These are phyloP conservation scores for Globisporangium okanoganense DNA, from an alignment of 352 stramenopile genomes.

Conservation along the genomic window DNA sequence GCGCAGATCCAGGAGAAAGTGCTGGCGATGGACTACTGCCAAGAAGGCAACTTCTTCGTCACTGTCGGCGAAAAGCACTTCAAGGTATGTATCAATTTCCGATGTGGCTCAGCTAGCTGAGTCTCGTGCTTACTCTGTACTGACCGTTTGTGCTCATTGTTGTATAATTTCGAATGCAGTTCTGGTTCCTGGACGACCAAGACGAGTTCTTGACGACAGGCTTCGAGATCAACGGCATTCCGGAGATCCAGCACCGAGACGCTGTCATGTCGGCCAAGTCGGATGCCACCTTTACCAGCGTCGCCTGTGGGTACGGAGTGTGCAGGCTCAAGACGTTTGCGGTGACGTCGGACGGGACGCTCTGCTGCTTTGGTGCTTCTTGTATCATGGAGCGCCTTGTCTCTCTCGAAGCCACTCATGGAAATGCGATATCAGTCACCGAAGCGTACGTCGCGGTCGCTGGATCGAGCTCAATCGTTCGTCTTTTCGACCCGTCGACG, in stretches of 20 bases:
- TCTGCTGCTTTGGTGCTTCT: conserved; percentile 74
- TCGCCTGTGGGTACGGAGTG: conserved; percentile 51
- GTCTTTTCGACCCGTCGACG: conserved; percentile 68
- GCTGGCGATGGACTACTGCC: conserved; percentile 61
- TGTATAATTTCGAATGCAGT: conserved; percentile 31
- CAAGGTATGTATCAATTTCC: conserved; percentile 30
- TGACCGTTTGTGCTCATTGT: neutral
- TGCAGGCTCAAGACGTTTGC: conserved; percentile 71
- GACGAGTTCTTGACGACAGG: conserved; percentile 52
- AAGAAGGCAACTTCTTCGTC: conserved; percentile 75
- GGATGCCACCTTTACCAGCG: conserved; percentile 64
- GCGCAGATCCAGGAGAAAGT: conserved; percentile 68
- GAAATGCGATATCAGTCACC: conserved; percentile 73
- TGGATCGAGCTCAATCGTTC: conserved; percentile 57
- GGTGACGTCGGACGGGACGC: conserved; percentile 60
- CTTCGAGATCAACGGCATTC: conserved; percentile 43
- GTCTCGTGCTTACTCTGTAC: too few species aligned
- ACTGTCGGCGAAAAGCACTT: conserved; percentile 79
- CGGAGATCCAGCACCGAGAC: conserved; percentile 55
- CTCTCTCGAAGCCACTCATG: conserved; percentile 53
- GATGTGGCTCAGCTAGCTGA: neutral
- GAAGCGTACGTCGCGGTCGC: conserved; percentile 68
- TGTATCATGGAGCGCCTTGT: conserved; percentile 75
- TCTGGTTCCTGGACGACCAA: conserved; percentile 64
- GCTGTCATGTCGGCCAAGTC: conserved; percentile 57